Conservation (phyloP, 768 basidiomycete genomes). For the Naganishia kalamii region DNA sequence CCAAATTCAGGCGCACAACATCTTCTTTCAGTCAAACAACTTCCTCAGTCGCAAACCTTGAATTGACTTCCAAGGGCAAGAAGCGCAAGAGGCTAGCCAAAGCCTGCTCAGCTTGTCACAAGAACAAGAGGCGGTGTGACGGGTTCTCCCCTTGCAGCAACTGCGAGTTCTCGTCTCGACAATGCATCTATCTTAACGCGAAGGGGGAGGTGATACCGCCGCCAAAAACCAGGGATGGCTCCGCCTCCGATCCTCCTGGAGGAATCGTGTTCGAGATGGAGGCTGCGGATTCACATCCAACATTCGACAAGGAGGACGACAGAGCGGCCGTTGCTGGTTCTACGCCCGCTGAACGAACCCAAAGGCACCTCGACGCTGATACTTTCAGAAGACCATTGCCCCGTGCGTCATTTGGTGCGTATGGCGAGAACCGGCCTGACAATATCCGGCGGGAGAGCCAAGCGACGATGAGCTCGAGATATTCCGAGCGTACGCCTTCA, state of each 20-base stretch:
- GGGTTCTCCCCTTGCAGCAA: constrained; percentile 46
- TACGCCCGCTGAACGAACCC: not conserved
- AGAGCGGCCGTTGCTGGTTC: not conserved
- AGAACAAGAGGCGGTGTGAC: constrained; percentile 46
- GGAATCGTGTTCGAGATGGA: not conserved
- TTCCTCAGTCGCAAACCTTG: constrained; percentile 20
- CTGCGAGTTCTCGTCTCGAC: constrained; percentile 43
- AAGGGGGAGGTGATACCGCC: constrained; percentile 43
- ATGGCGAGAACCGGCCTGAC: not conserved
- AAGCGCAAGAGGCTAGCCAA: constrained; percentile 46
- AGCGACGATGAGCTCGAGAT: not conserved
- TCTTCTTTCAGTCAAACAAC: constrained; percentile 7
- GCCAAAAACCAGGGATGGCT: constrained; percentile 23
- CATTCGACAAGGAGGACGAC: not conserved
- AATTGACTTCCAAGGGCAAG: constrained; percentile 44
- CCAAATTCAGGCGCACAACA: not conserved
- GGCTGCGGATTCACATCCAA: not conserved
- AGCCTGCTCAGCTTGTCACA: constrained; percentile 46
- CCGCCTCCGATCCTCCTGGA: not conserved
- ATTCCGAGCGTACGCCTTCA: not conserved
- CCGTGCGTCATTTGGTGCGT: not conserved
- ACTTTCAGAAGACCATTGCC: constrained; percentile 2
- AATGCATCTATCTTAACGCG: constrained; percentile 43
- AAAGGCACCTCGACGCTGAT: not conserved
- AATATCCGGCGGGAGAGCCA: constrained; percentile 7